These are phyloP conservation scores for Daucus carota DNA, from an alignment of 129 eudicot genomes.

Conservation along the genomic window DNA sequence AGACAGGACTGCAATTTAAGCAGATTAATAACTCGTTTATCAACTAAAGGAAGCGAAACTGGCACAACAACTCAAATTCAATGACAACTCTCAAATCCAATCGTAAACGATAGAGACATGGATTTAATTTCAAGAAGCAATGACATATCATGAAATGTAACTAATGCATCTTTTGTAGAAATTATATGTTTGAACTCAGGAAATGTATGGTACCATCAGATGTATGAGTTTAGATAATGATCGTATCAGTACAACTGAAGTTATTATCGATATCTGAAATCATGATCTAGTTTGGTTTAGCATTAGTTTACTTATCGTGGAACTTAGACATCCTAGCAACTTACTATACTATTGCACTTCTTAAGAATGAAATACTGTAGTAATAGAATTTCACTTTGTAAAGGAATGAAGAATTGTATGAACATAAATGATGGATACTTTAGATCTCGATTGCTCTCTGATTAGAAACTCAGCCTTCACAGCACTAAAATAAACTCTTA, in stretches of 20 bases:
- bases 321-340: too few species aligned
- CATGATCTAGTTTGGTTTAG: too few species aligned
- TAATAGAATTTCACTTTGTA: background rate
- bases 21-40: conserved; percentile 11
- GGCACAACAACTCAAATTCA: conserved; percentile 11
- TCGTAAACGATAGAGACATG: conserved; percentile 3
- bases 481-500: too few species aligned
- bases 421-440: background rate
- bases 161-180: background rate
- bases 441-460: conserved; percentile 39
- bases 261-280: too few species aligned
- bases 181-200: background rate
- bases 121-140: background rate
- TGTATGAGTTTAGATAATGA: background rate
- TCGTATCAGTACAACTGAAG: background rate
- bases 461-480: too few species aligned
- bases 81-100: conserved; percentile 12
- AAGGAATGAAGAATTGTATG: background rate
- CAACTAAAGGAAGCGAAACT: conserved; percentile 12
- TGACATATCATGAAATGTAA: background rate
- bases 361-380: too few species aligned
- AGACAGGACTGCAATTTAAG: conserved; percentile 14
- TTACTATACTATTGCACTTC: too few species aligned
- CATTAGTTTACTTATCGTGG: too few species aligned
- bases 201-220: background rate